These are phyloP conservation scores for Syzygium malaccense DNA, from an alignment of 441 rosid genomes.

Conservation along the genomic window DNA sequence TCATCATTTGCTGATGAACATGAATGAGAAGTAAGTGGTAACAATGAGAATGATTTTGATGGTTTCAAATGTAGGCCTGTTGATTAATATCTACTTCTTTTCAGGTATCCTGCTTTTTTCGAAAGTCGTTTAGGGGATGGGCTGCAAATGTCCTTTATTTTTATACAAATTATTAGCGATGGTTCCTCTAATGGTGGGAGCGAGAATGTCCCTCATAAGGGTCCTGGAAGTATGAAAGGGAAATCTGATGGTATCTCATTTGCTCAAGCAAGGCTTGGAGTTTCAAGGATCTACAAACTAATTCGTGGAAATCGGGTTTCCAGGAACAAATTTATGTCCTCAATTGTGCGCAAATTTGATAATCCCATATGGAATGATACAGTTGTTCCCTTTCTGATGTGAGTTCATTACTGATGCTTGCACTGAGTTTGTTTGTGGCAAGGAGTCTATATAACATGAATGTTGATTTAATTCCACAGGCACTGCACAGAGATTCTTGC, in stretches of 20 bases:
- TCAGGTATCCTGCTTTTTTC: slow-evolving; percentile 95
- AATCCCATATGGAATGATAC: slow-evolving; percentile 62
- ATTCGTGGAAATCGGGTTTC: slow-evolving; percentile 89
- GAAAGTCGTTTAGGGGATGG: slow-evolving; percentile 99
- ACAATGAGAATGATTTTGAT: slow-evolving; percentile 1
- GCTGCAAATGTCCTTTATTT: slow-evolving; percentile 85
- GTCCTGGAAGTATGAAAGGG: slow-evolving; percentile 51
- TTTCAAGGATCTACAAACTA: slow-evolving; percentile 94
- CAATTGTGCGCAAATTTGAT: slow-evolving; percentile 97
- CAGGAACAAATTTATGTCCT: slow-evolving; percentile 95
- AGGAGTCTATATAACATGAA: slow-evolving; percentile 4
- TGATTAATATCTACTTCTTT: slow-evolving; percentile 21
- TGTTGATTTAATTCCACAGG: slow-evolving; percentile 40
- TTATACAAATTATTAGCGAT: slow-evolving; percentile 56
- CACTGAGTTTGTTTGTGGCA: not conserved
- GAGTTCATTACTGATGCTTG: slow-evolving; percentile 25
- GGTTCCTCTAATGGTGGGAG: slow-evolving; percentile 33
- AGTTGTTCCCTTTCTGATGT: slow-evolving; percentile 71
- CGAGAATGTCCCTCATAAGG: slow-evolving; percentile 49
- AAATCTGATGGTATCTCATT: slow-evolving; percentile 65
- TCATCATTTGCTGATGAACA: slow-evolving; percentile 96
- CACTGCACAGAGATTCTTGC: slow-evolving; percentile 95
- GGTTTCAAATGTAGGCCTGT: not conserved
- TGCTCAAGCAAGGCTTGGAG: slow-evolving; percentile 92
- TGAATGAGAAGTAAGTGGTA: slow-evolving; percentile 89